Base-by-base conservation (phyloP, 495 filamentous ascomycete genomes). In the Hypoxylon trugodes region DNA sequence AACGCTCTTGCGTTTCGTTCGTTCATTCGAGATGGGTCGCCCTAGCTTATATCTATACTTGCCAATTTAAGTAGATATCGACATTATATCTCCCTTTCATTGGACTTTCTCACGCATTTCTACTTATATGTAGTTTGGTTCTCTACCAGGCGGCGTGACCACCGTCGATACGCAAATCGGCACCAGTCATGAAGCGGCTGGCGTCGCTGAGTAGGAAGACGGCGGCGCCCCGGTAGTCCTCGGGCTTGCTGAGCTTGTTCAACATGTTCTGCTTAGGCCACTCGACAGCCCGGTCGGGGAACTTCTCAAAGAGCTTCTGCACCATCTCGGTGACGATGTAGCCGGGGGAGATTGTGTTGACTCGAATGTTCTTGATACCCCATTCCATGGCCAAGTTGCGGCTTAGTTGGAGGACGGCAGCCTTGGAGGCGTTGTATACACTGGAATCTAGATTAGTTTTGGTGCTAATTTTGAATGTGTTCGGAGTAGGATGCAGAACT, bases 311-410 rank as follows among this genome's bases (percentile, higher is more conserved):
- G 25, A 96, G 80, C 40, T 86, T 83, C 70, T 90, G 86, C 8
- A 94, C 91, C 92, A 96, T 96, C 26, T 85, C 83, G n/a, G 93
- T 96, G 48, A 95, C 86, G 64, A 97, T 97, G 72, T 98, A 98
- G 26, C 94, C 94, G 0, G 94, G 94, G 10, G 91, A 96, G 67
- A 97, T 88, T 35, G 93, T 96, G 79, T 98, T 98, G 59, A 97
- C 93, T 2, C 94, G 90, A 73, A 98, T 97, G 48, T 88, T 89
- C 74, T 94, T 84, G 41, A 76, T 69, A 21, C 94, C 94, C 94
- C 94, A 94, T 74, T 96, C 91, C 24, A 85, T 74, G 4, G 93
- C 94, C n/a, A 97, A 83, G 74, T 92, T 94, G 67, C 90, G 88
- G 6, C 79, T 87, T 3, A 97, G 86, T 69, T 96, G 93, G 73